Percentiles rank a stretch among this genome's conserved stretches.
Conservation (phyloP, 2,329 filamentous ascomycete species). For the Grosmannia penicillata region DNA sequence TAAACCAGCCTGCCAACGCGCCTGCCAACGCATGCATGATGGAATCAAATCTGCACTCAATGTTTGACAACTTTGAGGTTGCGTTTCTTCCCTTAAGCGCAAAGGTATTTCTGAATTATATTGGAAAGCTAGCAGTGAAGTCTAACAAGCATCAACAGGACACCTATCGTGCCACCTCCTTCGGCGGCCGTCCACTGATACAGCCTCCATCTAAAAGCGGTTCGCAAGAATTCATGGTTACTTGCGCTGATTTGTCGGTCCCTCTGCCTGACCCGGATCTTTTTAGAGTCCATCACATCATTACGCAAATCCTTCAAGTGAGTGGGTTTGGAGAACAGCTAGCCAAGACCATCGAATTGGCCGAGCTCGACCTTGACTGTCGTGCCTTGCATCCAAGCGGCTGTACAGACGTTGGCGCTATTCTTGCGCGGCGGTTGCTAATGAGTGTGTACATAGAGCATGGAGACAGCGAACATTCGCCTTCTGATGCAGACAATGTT, state of each 20-base stretch:
- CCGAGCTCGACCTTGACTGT: not conserved
- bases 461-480: not conserved
- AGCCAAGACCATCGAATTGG: not conserved
- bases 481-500: too few relatives aligned
- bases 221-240: not conserved
- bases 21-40: not conserved
- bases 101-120: not conserved
- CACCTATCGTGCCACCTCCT: not conserved
- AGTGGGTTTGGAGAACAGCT: constrained; percentile 1
- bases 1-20: constrained; percentile 1
- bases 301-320: constrained; percentile 1
- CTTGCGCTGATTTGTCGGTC: not conserved
- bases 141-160: not conserved
- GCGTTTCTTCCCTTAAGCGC: not conserved
- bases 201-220: not conserved
- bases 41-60: not conserved
- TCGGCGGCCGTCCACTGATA: not conserved
- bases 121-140: not conserved
- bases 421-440: not conserved
- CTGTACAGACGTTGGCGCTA: not conserved
- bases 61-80: not conserved
- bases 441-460: not conserved
- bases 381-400: not conserved
- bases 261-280: not conserved
- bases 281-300: not conserved